Evolutionary conservation across 2,329 filamentous ascomycete genomes (phyloP).

Genomic region (Mycosphaerella sp.): DNA sequence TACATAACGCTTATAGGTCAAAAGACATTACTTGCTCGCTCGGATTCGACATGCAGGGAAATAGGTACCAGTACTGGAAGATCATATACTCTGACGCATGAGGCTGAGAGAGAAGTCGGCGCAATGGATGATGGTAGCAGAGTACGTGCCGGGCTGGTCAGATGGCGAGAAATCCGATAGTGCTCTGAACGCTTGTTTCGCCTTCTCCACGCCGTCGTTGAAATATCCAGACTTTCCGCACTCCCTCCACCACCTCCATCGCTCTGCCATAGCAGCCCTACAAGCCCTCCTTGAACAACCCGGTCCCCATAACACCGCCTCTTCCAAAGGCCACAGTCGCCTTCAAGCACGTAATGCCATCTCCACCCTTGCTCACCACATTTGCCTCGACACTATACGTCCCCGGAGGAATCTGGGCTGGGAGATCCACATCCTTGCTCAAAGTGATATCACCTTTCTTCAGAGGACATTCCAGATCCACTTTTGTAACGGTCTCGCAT

Average conservation of each 20-base stretch:
- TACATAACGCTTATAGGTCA: neutral
- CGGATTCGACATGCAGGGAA: neutral
- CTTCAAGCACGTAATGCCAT: constrained; percentile 79
- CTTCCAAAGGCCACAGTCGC: constrained; percentile 61
- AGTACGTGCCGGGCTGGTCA: too few species aligned
- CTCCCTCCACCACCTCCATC: too few species aligned
- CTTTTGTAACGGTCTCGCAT: constrained; percentile 82
- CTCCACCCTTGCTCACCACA: constrained; percentile 66
- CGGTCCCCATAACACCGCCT: constrained; percentile 24
- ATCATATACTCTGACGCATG: neutral
- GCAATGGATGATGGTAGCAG: too few species aligned
- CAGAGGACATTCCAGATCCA: constrained; percentile 83
- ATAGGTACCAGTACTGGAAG: neutral
- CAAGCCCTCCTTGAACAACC: constrained; percentile 25
- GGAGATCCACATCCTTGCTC: constrained; percentile 76
- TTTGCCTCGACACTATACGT: constrained; percentile 86
- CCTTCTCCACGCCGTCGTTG: too few species aligned
- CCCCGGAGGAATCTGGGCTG: constrained; percentile 80
- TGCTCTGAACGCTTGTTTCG: too few species aligned
- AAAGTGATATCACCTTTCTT: constrained; percentile 67
- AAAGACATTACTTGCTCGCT: neutral
- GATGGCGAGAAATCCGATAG: too few species aligned
- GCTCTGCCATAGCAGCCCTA: constrained; percentile 3
- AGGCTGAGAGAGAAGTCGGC: neutral
- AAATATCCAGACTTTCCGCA: too few species aligned